Evolutionary conservation across 179 eudicot genomes (phyloP), one percentile per base, ranked within the genome.

Genomic region (Carnegiea gigantea): DNA sequence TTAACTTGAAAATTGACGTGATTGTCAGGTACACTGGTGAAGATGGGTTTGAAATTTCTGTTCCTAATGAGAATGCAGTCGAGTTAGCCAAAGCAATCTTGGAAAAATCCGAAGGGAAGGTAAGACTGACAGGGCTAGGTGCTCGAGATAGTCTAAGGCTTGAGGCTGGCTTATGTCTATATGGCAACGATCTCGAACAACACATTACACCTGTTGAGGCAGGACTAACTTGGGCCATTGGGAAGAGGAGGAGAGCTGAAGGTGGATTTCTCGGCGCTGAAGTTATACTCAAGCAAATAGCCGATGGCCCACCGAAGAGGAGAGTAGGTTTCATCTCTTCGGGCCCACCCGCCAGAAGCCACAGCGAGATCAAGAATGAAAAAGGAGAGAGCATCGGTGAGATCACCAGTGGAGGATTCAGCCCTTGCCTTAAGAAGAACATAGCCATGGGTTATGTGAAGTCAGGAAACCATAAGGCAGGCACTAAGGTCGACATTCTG

Each of bases 391-490:
- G 77, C 87, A 88, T 95, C 15, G 99, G 99, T 36, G 98, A 95
- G 81, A 85, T 95, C 36, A 95, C 99, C 9, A 95, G 99, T 76
- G 99, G 99, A 79, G 99, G 99, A 48, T 95, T 95, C 65, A 95
- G 99, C 76, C 99, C 99, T 9, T 94, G 98, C 86, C 89, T 95
- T 11, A 95, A 94, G 93, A 95, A 95, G 92, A 96, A 95, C 87
- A 92, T 96, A 70, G 99, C 97, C 48, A 96, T 96, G 96, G 99
- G 99, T 51, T 96, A 96, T 64, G 98, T 96, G 33, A 96, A 96
- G 78, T 89, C 95, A 0, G 98, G 99, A 43, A 82, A 75, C 80
- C 99, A 96, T 84, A 96, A 96, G 86, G 86, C 90, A 0, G 98
- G 98, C 28, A 94, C 98, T 44, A 91, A 96, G 82, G 92, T 89